These are phyloP conservation scores for Colletotrichum trifolii DNA, from an alignment of 2,329 filamentous ascomycete species.

Conservation along the genomic window DNA sequence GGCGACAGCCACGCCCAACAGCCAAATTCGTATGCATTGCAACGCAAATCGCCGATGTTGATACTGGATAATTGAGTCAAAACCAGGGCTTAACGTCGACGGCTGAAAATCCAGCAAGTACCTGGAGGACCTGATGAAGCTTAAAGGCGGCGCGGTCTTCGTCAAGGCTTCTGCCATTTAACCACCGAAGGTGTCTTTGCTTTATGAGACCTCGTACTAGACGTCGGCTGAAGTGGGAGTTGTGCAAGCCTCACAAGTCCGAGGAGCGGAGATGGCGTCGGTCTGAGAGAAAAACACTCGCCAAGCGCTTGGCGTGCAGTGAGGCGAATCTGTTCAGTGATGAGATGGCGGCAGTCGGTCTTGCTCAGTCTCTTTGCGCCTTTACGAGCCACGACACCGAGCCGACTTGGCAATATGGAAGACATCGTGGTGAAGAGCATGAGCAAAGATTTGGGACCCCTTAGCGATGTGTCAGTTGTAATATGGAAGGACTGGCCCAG, in stretches of 20 bases:
- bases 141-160: neutral
- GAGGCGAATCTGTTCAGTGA: slow-evolving; percentile 10
- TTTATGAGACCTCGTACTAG: neutral
- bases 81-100: too few relatives aligned
- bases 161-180: neutral
- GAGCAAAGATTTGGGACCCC: too few relatives aligned
- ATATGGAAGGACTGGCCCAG: too few relatives aligned
- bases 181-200: neutral
- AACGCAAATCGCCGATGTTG: too few relatives aligned
- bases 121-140: neutral
- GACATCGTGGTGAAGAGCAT: neutral
- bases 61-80: too few relatives aligned
- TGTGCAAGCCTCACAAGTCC: slow-evolving; percentile 3
- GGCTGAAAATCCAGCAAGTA: too few relatives aligned
- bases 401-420: slow-evolving; percentile 7
- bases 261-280: slow-evolving; percentile 21
- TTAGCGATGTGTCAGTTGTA: too few relatives aligned
- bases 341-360: slow-evolving; percentile 12
- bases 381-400: neutral
- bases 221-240: neutral
- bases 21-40: neutral
- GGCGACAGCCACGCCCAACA: slow-evolving; percentile 41
- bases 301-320: slow-evolving; percentile 29
- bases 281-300: neutral
- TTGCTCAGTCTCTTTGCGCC: neutral